Conservation (phyloP, 768 basidiomycete genomes). For the Leucosporidium creatinivorum region DNA sequence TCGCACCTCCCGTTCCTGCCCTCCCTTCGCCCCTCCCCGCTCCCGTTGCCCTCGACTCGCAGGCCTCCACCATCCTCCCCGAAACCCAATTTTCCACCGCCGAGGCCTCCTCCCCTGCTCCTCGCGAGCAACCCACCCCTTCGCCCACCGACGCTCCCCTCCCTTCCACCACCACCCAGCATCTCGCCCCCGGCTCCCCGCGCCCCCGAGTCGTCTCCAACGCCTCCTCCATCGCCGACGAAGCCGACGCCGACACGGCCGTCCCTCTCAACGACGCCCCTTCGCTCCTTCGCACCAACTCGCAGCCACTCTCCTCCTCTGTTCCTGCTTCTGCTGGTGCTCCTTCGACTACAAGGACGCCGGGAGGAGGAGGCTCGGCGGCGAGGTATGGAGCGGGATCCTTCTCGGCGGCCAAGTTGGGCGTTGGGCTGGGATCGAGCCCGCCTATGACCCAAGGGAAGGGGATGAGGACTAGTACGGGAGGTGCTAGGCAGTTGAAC, state of each 20-base stretch:
- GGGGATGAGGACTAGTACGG: slow-evolving; percentile 9
- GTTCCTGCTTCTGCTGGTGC: no score
- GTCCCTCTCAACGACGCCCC: slow-evolving; percentile 31
- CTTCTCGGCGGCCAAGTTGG: neutral
- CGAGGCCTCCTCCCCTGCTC: neutral
- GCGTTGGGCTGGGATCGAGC: neutral
- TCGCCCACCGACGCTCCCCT: neutral
- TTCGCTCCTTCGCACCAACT: slow-evolving; percentile 10
- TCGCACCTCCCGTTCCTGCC: neutral
- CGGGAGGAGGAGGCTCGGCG: neutral
- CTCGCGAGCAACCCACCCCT: neutral
- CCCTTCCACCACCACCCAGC: neutral
- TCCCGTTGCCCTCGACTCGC: neutral
- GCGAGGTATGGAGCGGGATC: neutral
- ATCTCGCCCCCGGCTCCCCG: slow-evolving; percentile 2
- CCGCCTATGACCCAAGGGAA: no score
- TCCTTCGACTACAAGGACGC: neutral
- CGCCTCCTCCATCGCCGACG: slow-evolving; percentile 20
- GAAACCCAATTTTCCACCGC: slow-evolving; percentile 12
- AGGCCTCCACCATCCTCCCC: neutral
- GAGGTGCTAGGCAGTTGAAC: slow-evolving; percentile 25
- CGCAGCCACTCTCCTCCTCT: neutral
- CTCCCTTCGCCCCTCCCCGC: neutral
- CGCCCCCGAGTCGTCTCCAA: slow-evolving; percentile 15
- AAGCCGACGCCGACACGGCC: slow-evolving; percentile 21